phyloP scores from a whole-genome alignment of 2,329 filamentous ascomycete species.

The Aureobasidium musti region DNA sequence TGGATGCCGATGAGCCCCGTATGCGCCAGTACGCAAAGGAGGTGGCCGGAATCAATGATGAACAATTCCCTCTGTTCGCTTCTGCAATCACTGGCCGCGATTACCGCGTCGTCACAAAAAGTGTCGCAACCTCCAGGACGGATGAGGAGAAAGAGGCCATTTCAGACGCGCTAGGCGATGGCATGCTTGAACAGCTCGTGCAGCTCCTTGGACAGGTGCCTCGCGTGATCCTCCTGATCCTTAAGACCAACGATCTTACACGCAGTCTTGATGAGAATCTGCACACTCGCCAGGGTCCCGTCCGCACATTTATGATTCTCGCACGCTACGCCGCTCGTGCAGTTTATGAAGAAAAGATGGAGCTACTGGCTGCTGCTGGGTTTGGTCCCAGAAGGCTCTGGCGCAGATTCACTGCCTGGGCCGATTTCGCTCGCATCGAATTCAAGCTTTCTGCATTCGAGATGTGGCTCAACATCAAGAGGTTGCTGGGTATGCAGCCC shows the following conservation, averaged over 20 bases:
- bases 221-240: conserved; percentile 85
- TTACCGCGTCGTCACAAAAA: conserved; percentile 69
- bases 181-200: conserved; percentile 84
- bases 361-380: conserved; percentile 53
- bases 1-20: conserved; percentile 78
- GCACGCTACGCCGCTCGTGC: conserved; percentile 63
- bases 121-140: conserved; percentile 63
- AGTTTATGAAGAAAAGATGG: conserved; percentile 63
- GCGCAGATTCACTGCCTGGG: conserved; percentile 55
- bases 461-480: conserved; percentile 55
- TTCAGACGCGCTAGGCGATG: conserved; percentile 78
- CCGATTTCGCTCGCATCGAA: conserved; percentile 57
- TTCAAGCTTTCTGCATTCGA: conserved; percentile 62
- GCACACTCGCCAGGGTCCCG: conserved; percentile 67
- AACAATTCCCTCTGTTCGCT: conserved; percentile 92
- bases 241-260: conserved; percentile 97
- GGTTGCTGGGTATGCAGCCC: conserved; percentile 47
- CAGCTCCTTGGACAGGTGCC: conserved; percentile 86
- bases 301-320: conserved; percentile 65
- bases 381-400: conserved; percentile 56
- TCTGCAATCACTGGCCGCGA: conserved; percentile 95
- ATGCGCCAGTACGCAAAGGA: conserved; percentile 91
- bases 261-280: conserved; percentile 89
- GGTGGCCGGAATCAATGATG: conserved; percentile 83
- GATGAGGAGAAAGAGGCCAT: conserved; percentile 83